Base-by-base conservation (phyloP, 2,329 filamentous ascomycete genomes). In the Rhynchosporium agropyri region DNA sequence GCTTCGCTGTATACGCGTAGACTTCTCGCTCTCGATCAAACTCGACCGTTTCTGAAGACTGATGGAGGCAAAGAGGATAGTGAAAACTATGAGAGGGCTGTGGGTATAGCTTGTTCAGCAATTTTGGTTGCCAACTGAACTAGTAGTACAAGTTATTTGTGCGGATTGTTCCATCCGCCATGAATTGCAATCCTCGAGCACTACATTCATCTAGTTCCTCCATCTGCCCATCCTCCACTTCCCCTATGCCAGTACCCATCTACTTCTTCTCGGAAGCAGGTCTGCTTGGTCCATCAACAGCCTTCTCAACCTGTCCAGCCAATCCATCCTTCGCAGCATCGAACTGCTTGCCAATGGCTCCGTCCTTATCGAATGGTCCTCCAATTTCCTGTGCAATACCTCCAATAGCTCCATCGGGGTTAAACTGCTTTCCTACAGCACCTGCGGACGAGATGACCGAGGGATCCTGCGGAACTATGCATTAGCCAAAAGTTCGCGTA, bases 251-350 rank as follows among this genome's bases (percentile, higher is more conserved):
- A 36, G 20, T 36, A 10, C 9, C 33, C 40, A 43, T 12, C 46
- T 50, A 31, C 46, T 50, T 50, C 46, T 50, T 50, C 28, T 50
- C 46, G 12, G 46, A 50, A 13, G 46, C 46, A 50, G 46, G 46
- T 50, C 46, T 50, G 13, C 46, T 50, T 13, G 46, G 46, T 12
- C 46, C 46, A 50, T 50, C 46, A 31, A 50, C 46, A 50, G 46
- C 46, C 46, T 50, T 50, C 46, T 50, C 46, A 31, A 50, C 46
- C 46, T 50, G 46, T 12, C 46, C 46, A 12, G 46, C 46, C 46
- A 50, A 50, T 6, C 46, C 46, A 50, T 50, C 46, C 7, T 50
- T 50, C 28, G 46, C 46, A 4, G 28, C 46, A 50, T 50, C 46
- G 28, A 50, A 50, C 28, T 50, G 46, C 46, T 29, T 31, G 28